phyloP scores from a whole-genome alignment of 352 stramenopile species.

The Pilasporangium apinafurcum region DNA sequence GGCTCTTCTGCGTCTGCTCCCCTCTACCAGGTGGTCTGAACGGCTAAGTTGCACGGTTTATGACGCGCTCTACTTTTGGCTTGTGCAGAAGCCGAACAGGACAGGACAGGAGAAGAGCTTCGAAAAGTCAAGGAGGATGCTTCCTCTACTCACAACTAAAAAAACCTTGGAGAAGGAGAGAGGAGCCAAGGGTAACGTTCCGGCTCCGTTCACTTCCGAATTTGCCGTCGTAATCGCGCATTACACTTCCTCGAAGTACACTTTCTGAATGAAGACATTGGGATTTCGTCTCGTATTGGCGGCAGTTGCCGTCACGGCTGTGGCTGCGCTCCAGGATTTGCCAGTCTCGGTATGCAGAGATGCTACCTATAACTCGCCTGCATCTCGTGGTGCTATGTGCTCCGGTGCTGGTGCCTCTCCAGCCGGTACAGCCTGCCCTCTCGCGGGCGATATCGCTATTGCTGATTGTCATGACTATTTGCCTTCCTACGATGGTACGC shows the following conservation, averaged over 20 bases:
- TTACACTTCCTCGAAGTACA: conserved; percentile 12
- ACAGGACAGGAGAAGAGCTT: too few species aligned
- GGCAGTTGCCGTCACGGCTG: conserved; percentile 18
- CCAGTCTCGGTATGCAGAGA: conserved; percentile 17
- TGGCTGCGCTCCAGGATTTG: conserved; percentile 16
- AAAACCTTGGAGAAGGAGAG: too few species aligned
- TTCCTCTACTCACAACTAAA: too few species aligned
- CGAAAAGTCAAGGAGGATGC: too few species aligned
- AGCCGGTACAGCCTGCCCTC: conserved; percentile 25
- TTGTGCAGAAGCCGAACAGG: too few species aligned
- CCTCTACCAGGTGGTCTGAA: too few species aligned
- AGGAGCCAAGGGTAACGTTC: too few species aligned
- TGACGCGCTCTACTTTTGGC: too few species aligned
- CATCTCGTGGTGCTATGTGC: conserved; percentile 23
- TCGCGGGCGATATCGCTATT: conserved; percentile 23
- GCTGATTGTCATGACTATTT: conserved; percentile 28
- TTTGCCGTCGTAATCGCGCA: conserved; percentile 24
- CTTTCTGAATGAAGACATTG: conserved; percentile 33
- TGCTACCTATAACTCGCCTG: conserved; percentile 34
- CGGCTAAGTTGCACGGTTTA: too few species aligned
- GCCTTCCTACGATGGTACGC: conserved; percentile 22
- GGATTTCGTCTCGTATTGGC: conserved; percentile 16
- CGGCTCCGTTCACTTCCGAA: conserved; percentile 31
- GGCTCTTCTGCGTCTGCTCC: too few species aligned
- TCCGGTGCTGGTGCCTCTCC: conserved; percentile 23